These are phyloP conservation scores for Pseudonitzschia delicatissima DNA, from an alignment of 108 stramenopile species.

Conservation along the genomic window DNA sequence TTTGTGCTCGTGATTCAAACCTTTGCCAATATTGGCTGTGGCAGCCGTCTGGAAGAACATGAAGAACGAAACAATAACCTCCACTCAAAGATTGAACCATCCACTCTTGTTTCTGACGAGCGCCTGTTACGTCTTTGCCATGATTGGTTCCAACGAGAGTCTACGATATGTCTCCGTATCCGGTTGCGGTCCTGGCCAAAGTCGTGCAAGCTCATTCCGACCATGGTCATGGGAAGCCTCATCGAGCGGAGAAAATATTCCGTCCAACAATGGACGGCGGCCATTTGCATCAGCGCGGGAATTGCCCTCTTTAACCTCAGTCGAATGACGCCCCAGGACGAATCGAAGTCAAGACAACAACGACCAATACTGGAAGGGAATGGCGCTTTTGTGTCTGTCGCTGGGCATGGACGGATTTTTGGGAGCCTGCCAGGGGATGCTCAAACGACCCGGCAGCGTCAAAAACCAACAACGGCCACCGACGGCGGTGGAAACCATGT, in stretches of 20 bases:
- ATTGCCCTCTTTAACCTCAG: slow-evolving; percentile 74
- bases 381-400: slow-evolving; percentile 56
- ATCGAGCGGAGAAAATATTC: slow-evolving; percentile 54
- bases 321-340: slow-evolving; percentile 47
- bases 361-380: slow-evolving; percentile 52
- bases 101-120: slow-evolving; percentile 40
- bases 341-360: neutral
- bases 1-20: slow-evolving; percentile 68
- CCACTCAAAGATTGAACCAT: slow-evolving; percentile 50
- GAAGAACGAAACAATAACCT: neutral
- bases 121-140: slow-evolving; percentile 68
- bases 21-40: slow-evolving; percentile 65
- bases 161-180: slow-evolving; percentile 86
- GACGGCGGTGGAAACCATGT: slow-evolving; percentile 81
- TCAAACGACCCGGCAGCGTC: slow-evolving; percentile 42
- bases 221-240: slow-evolving; percentile 79
- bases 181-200: slow-evolving; percentile 91
- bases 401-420: slow-evolving; percentile 77
- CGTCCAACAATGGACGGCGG: slow-evolving; percentile 70
- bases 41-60: slow-evolving; percentile 21
- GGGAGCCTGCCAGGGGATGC: slow-evolving; percentile 66
- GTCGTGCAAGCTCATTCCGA: slow-evolving; percentile 93
- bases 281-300: slow-evolving; percentile 67
- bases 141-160: slow-evolving; percentile 76
- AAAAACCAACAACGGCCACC: slow-evolving; percentile 50